These are phyloP conservation scores for Magnolia sinica DNA, from an alignment of 164 flowering plant genomes.

Conservation along the genomic window DNA sequence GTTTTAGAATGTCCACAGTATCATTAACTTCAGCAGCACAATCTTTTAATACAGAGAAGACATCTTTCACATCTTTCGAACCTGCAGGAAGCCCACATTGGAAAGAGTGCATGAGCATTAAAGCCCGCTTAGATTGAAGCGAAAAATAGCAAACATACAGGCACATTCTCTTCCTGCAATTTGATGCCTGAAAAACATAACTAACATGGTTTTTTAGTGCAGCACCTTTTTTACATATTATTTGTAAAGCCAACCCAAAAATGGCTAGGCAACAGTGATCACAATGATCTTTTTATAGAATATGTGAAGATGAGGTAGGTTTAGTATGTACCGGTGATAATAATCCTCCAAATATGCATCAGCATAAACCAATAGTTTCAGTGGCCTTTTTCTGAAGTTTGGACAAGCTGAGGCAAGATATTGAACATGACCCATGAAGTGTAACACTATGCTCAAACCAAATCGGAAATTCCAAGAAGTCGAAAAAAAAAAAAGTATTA, in stretches of 20 bases:
- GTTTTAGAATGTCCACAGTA: constrained; percentile 39
- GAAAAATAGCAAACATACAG: neutral
- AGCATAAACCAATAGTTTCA: too few species aligned
- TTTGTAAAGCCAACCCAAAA: neutral
- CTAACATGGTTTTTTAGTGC: neutral
- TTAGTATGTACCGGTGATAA: too few species aligned
- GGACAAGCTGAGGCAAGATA: too few species aligned
- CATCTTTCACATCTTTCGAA: constrained; percentile 77
- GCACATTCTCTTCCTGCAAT: neutral
- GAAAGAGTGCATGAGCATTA: neutral
- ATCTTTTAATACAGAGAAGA: constrained; percentile 61
- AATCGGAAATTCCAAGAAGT: too few species aligned
- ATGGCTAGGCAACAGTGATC: too few species aligned
- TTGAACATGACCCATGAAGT: too few species aligned
- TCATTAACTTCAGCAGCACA: constrained; percentile 53
- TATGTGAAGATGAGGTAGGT: too few species aligned
- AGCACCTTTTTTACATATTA: neutral
- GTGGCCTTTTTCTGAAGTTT: too few species aligned
- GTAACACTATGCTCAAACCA: too few species aligned
- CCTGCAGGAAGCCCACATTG: constrained; percentile 41
- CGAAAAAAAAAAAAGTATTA: too few species aligned
- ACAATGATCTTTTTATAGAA: too few species aligned
- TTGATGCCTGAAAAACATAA: neutral
- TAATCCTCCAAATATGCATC: too few species aligned
- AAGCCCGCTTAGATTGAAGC: neutral